Evolutionary conservation across 345 rosid genomes (phyloP).

Genomic region (Mercurialis annua): DNA sequence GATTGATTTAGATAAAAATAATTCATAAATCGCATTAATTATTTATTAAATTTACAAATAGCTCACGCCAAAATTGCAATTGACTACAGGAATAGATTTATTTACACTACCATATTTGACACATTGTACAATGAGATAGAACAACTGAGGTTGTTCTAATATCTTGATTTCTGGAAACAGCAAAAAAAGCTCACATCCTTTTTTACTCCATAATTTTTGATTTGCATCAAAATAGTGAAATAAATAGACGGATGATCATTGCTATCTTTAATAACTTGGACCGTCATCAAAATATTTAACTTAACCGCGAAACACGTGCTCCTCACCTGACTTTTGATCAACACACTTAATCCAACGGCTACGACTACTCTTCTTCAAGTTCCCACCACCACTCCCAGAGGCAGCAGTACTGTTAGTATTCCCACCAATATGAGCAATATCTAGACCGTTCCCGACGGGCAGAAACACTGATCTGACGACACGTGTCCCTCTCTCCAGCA

Average conservation of each 20-base stretch:
- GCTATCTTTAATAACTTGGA: neutral
- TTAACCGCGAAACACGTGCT: conserved; percentile 50
- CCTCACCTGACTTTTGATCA: conserved; percentile 72
- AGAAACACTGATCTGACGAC: conserved; percentile 51
- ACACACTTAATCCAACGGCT: conserved; percentile 79
- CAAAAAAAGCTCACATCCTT: neutral
- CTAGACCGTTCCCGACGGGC: conserved; percentile 48
- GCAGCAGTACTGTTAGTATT: conserved; percentile 27
- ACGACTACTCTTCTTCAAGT: conserved; percentile 21
- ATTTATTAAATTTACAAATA: neutral
- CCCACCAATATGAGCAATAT: conserved; percentile 59
- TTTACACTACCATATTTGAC: too few relatives aligned
- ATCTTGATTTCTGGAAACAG: neutral
- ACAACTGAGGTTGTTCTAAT: too few relatives aligned
- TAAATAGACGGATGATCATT: conserved; percentile 4
- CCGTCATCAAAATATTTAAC: neutral
- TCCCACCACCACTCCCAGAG: conserved; percentile 45
- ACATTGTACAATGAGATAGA: too few relatives aligned
- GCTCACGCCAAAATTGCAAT: too few relatives aligned
- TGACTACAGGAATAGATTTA: too few relatives aligned
- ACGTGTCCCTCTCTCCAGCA: conserved; percentile 51
- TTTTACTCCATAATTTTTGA: neutral
- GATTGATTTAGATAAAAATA: too few relatives aligned
- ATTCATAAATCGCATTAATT: neutral
- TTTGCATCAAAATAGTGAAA: neutral